Base-by-base conservation (phyloP, 2,329 filamentous ascomycete species). In the Penicillium hordei region DNA sequence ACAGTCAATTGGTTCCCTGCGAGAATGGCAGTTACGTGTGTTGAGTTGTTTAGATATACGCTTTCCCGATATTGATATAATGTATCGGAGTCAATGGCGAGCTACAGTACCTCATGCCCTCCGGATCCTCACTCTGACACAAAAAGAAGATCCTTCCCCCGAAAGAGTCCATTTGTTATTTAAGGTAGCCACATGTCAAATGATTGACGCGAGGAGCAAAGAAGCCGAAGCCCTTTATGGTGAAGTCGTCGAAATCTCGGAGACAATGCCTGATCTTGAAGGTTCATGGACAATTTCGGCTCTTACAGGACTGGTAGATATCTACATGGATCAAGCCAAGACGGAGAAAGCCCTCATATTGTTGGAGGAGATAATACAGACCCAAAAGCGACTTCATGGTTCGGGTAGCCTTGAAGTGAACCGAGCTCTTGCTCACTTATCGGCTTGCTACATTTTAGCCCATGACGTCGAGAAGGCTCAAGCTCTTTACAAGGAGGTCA, bases 91-190 rank as follows among this genome's bases (percentile, higher is more conserved):
- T 19, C 36, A 61, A 15, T 69, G 65, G 65, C 50, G 61, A 25
- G 42, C 52, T 50, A 57, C 61, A 10, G 21, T 69, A n/a, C 65
- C 65, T 12, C 65, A 70, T 23, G 61, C 62, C 17, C 46, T 58
- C 5, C 51, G n/a, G 52, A 3, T 55, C n/a, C 6, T 46, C 48
- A 10, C 15, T 43, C 17, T 27, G 12, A 40, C 51, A 0, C n/a
- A 54, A 19, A 45, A 36, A 10, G 58, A 62, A 1, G 49, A 60
- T 45, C 5, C 33, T 0, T 7, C 21, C 15, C 8, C 34, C 31
- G 27, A 42, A n/a, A 40, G 52, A 56, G 6, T 17, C 7, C 0
- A 25, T 4, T 4, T 55, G 39, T 23, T 59, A 34, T 1, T 5
- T 12, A 57, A 45, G 1, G 29, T 65, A 40, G 64, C 36, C 23